Conservation (phyloP, 2,329 filamentous ascomycete genomes). For the Dactylonectria macrodidyma region DNA sequence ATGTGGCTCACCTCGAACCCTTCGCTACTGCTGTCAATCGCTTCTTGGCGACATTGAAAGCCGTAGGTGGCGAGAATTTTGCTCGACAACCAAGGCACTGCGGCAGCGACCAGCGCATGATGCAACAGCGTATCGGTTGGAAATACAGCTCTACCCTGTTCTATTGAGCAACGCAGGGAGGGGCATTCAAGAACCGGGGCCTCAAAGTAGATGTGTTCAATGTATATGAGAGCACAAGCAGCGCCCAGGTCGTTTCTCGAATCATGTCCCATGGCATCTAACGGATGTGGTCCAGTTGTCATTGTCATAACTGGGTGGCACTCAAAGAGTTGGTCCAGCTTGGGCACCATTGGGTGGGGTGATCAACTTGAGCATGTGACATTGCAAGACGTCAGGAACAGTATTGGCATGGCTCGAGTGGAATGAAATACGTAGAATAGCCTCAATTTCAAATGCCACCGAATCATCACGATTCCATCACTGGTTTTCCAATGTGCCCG, state of each 20-base stretch:
- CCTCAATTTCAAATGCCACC: neutral
- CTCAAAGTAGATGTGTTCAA: neutral
- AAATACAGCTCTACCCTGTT: neutral
- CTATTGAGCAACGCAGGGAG: neutral
- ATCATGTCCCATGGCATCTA: too few species aligned
- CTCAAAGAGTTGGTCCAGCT: neutral
- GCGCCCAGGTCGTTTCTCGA: neutral
- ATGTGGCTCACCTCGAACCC: neutral
- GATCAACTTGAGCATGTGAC: too few species aligned
- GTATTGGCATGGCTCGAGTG: neutral
- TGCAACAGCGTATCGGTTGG: neutral
- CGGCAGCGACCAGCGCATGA: neutral
- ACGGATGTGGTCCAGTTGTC: too few species aligned
- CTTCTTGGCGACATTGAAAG: neutral
- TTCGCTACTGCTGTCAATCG: neutral
- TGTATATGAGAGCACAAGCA: neutral
- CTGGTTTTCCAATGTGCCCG: too few species aligned
- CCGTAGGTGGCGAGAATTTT: neutral
- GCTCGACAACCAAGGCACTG: neutral
- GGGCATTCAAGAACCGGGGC: neutral
- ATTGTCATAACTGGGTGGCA: neutral
- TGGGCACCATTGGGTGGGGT: too few species aligned
- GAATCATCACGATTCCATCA: neutral
- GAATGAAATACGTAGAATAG: neutral
- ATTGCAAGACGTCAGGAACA: neutral